These are phyloP conservation scores for Trichosanthes truncata DNA, from an alignment of 306 rosid species.

Conservation along the genomic window DNA sequence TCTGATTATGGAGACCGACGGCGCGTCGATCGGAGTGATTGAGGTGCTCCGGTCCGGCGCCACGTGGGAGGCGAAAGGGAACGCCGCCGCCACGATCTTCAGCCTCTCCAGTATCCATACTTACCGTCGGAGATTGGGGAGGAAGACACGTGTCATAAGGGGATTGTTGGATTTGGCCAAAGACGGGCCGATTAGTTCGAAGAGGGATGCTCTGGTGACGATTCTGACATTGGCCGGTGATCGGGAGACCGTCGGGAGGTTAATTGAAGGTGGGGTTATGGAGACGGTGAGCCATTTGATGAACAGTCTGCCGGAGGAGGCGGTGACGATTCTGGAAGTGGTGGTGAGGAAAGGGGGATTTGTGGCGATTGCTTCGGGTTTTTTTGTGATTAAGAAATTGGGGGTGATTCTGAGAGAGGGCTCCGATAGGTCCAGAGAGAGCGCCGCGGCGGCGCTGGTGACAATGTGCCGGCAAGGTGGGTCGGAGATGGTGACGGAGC, in stretches of 20 bases:
- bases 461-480: conserved; percentile 78
- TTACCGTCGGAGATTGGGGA: conserved; percentile 51
- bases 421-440: conserved; percentile 66
- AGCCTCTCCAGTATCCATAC: conserved; percentile 42
- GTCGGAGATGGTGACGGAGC: conserved; percentile 60
- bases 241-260: conserved; percentile 47
- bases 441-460: conserved; percentile 80
- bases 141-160: conserved; percentile 45
- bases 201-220: conserved; percentile 69
- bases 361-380: conserved; percentile 56
- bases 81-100: conserved; percentile 85
- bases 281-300: conserved; percentile 34
- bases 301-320: conserved; percentile 61
- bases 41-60: conserved; percentile 57
- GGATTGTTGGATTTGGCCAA: conserved; percentile 59
- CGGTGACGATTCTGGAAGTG: conserved; percentile 53
- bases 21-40: conserved; percentile 52
- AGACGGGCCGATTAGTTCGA: conserved; percentile 42
- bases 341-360: conserved; percentile 81
- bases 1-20: conserved; percentile 69
- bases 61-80: conserved; percentile 90
- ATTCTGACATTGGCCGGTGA: conserved; percentile 61
- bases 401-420: conserved; percentile 53
- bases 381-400: conserved; percentile 35
- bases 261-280: conserved; percentile 65